Evolutionary conservation across 768 basidiomycete genomes (phyloP).

Genomic region (Tricholoma bakamatsutake): DNA sequence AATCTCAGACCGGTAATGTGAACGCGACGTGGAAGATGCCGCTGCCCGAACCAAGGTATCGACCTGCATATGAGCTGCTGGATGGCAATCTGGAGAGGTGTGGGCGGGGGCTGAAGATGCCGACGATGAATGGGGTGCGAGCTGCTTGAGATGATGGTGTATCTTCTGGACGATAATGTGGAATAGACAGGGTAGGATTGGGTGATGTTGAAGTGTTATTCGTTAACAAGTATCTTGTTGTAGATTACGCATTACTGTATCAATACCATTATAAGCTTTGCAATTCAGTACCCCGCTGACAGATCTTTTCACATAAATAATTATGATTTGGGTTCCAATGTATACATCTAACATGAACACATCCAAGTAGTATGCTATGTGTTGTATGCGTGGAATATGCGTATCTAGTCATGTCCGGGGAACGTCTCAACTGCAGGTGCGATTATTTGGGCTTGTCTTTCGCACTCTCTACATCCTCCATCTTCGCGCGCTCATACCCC

Average conservation of each 20-base stretch:
- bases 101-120: conserved; percentile 38
- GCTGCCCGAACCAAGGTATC: conserved; percentile 36
- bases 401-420: not conserved
- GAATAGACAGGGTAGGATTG: not conserved
- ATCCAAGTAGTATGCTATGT: not conserved
- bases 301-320: not conserved
- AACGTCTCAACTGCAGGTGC: not conserved
- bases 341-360: not conserved
- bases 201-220: not conserved
- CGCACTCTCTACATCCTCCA: conserved; percentile 62
- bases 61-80: conserved; percentile 75
- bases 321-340: not conserved
- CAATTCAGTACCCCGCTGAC: not conserved
- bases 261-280: not conserved
- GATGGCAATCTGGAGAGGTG: conserved; percentile 73
- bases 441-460: conserved; percentile 18
- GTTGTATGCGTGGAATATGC: not conserved
- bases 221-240: not conserved
- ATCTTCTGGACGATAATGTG: not conserved
- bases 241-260: not conserved
- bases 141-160: not conserved
- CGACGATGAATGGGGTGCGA: not conserved
- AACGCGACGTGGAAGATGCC: conserved; percentile 4
- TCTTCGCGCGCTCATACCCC: conserved; percentile 56
- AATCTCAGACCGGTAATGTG: conserved; percentile 6